phyloP scores from a whole-genome alignment of 306 rosid genomes.

The Trifolium dubium region DNA sequence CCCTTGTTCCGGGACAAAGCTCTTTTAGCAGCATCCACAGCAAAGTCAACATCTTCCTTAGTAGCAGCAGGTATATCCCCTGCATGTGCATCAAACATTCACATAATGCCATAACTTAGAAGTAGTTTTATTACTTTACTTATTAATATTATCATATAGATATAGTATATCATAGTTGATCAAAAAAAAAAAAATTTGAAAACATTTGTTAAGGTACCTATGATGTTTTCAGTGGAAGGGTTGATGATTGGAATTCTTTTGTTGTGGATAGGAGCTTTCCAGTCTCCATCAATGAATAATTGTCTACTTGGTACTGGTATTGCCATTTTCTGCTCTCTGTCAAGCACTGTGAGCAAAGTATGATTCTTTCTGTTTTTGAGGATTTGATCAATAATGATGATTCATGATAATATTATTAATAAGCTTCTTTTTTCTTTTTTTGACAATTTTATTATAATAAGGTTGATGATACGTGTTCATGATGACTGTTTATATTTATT shows the following conservation, averaged over 20 bases:
- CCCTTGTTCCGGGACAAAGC: slow-evolving; percentile 80
- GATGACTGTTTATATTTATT: too few relatives aligned
- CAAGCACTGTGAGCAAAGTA: neutral
- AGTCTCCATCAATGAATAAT: slow-evolving; percentile 81
- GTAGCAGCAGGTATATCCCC: slow-evolving; percentile 91
- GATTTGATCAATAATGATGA: slow-evolving; percentile 20
- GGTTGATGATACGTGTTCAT: too few relatives aligned
- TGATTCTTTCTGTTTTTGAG: neutral
- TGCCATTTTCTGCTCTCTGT: slow-evolving; percentile 53
- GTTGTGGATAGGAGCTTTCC: slow-evolving; percentile 69
- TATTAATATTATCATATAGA: neutral
- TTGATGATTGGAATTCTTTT: slow-evolving; percentile 82
- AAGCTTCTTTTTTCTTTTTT: too few relatives aligned
- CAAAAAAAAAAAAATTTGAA: neutral
- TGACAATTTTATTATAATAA: too few relatives aligned
- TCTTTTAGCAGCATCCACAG: slow-evolving; percentile 78
- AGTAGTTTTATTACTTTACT: too few relatives aligned
- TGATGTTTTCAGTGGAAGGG: slow-evolving; percentile 66
- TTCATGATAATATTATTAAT: neutral
- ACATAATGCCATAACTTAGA: neutral
- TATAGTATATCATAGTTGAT: neutral
- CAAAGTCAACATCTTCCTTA: slow-evolving; percentile 83
- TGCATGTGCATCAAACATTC: slow-evolving; percentile 17
- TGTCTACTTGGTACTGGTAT: slow-evolving; percentile 57
- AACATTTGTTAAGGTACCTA: slow-evolving; percentile 49